phyloP scores from a whole-genome alignment of 495 filamentous ascomycete species.

The Neurospora sp. region DNA sequence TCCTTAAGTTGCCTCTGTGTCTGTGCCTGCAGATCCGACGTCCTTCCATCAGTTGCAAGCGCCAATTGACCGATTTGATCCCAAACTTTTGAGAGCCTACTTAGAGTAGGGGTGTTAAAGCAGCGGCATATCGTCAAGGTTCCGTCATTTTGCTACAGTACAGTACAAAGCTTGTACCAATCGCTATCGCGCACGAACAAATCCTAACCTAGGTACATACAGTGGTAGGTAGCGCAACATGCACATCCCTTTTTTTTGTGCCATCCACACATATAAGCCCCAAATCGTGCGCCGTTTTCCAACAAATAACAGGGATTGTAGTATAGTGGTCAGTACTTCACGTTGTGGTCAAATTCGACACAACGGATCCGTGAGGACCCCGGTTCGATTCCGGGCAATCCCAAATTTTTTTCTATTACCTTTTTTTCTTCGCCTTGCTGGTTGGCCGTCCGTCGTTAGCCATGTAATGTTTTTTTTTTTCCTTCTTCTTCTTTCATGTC shows the following conservation, averaged over 20 bases:
- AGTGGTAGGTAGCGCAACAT: not conserved
- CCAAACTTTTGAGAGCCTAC: too few species aligned
- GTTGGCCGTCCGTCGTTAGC: not conserved
- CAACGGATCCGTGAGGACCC: not conserved
- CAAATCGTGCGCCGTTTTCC: accelerated
- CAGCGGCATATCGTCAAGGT: too few species aligned
- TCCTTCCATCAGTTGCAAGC: not conserved
- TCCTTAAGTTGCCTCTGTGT: not conserved
- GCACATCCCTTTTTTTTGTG: not conserved
- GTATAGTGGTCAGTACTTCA: not conserved
- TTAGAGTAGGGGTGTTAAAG: too few species aligned
- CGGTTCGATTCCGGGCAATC: not conserved
- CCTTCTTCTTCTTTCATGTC: not conserved
- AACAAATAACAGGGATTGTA: not conserved
- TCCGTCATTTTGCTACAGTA: too few species aligned
- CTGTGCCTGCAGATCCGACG: not conserved
- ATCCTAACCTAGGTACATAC: not conserved
- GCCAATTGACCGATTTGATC: too few species aligned
- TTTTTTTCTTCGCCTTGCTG: not conserved
- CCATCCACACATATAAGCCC: not conserved
- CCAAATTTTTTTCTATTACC: not conserved
- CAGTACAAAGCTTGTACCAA: not conserved
- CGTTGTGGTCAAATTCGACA: not conserved
- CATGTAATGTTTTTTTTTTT: too few species aligned
- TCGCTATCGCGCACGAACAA: not conserved